Evolutionary conservation across 495 filamentous ascomycete genomes (phyloP).

Genomic region (Elasticomyces elasticus): DNA sequence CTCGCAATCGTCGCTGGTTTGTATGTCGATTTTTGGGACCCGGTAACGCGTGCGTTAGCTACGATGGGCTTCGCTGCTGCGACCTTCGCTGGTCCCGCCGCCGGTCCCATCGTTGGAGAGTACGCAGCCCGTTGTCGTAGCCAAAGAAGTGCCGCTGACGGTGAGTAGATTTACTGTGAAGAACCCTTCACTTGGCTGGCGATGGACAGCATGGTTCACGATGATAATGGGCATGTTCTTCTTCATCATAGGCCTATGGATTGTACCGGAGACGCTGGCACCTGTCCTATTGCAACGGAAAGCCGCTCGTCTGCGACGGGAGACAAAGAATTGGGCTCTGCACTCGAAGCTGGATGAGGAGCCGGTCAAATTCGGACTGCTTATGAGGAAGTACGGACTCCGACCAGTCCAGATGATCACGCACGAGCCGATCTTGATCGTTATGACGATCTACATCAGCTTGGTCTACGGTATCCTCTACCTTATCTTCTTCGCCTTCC

Average conservation of each 20-base stretch:
- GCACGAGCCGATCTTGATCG: conserved; percentile 49
- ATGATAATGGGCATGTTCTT: conserved; percentile 1
- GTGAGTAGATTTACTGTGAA: conserved; percentile 22
- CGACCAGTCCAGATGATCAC: conserved; percentile 47
- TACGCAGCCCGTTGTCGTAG: no score
- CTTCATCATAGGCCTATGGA: conserved; percentile 33
- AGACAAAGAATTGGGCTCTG: conserved; percentile 45
- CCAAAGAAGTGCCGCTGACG: no score
- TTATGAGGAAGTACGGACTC: neutral
- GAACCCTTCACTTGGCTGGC: conserved; percentile 46
- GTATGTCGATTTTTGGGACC: conserved; percentile 52
- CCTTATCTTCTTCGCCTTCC: conserved; percentile 26
- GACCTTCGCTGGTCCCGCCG: conserved; percentile 47
- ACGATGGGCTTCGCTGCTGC: conserved; percentile 44
- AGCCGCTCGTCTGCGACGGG: conserved; percentile 44
- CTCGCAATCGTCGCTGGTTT: conserved; percentile 52
- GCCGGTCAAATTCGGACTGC: conserved; percentile 28
- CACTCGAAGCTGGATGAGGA: conserved; percentile 47
- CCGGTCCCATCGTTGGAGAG: conserved; percentile 48
- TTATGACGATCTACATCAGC: conserved; percentile 34
- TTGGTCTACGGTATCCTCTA: conserved; percentile 27
- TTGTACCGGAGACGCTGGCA: conserved; percentile 50
- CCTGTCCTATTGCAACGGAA: conserved; percentile 43
- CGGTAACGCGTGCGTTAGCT: conserved; percentile 47
- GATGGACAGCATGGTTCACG: conserved; percentile 33